phyloP scores from a whole-genome alignment of 2,329 filamentous ascomycete species.

The Botrytis hyacinthi region DNA sequence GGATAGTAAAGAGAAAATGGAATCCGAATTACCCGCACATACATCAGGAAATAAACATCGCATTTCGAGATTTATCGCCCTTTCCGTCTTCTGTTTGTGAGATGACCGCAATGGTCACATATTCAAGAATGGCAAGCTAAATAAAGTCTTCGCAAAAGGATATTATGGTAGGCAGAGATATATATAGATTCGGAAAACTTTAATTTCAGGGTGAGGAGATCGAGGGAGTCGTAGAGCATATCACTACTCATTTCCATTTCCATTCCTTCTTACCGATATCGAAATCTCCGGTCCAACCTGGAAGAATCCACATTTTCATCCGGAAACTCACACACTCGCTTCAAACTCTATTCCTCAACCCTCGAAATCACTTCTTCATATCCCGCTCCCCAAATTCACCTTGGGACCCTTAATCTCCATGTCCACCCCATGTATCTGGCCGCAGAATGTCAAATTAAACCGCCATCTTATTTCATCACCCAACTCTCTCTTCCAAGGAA shows the following conservation, averaged over 20 bases:
- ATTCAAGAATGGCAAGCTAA: not conserved
- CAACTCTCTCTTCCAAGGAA: slow-evolving; percentile 35
- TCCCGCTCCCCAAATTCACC: not conserved
- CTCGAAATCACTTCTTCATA: not conserved
- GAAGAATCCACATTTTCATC: not conserved
- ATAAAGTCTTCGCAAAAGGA: not conserved
- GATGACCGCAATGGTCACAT: not conserved
- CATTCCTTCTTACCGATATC: no score
- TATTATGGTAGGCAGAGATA: no score
- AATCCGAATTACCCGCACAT: not conserved
- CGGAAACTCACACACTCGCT: slow-evolving; percentile 4
- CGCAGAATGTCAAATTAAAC: slow-evolving; percentile 3
- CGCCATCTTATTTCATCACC: not conserved
- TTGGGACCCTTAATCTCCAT: not conserved
- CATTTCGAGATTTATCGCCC: not conserved
- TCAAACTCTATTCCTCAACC: not conserved
- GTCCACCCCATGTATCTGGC: slow-evolving; percentile 15
- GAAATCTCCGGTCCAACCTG: no score
- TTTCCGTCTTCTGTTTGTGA: not conserved
- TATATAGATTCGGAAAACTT: no score
- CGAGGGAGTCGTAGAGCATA: no score
- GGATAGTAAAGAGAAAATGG: not conserved
- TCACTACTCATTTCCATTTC: no score
- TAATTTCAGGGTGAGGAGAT: no score
- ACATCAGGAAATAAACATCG: not conserved